These are phyloP conservation scores for Cryphonectria japonica DNA, from an alignment of 2,329 filamentous ascomycete genomes.

Conservation along the genomic window DNA sequence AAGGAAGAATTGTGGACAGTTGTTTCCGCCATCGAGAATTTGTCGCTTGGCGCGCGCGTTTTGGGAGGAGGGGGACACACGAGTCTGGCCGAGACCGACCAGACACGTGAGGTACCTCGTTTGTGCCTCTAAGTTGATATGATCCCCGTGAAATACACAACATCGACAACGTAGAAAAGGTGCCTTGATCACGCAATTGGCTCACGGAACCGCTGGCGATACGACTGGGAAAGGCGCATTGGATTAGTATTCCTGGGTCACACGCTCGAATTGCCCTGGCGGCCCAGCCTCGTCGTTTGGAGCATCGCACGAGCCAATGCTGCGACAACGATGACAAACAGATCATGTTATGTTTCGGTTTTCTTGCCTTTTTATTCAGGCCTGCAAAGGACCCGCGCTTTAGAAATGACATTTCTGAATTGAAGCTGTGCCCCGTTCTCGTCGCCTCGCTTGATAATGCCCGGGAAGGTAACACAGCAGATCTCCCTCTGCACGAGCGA, in stretches of 20 bases:
- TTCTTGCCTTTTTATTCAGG: constrained; percentile 44
- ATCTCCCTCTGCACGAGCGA: constrained; percentile 56
- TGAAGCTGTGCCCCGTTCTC: constrained; percentile 65
- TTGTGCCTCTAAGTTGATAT: not conserved
- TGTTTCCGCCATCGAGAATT: not conserved
- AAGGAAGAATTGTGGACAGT: not conserved
- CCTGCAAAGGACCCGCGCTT: constrained; percentile 66
- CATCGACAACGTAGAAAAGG: not conserved
- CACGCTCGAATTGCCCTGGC: not conserved
- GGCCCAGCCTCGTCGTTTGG: not conserved
- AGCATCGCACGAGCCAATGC: constrained; percentile 14
- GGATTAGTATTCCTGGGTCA: not conserved
- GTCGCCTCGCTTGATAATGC: constrained; percentile 66
- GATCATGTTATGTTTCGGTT: constrained; percentile 30
- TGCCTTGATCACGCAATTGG: not conserved
- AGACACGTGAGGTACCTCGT: not conserved
- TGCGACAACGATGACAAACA: constrained; percentile 8
- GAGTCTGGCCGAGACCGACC: not conserved
- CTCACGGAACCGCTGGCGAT: not conserved
- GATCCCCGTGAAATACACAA: not conserved
- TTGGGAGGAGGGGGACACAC: not conserved
- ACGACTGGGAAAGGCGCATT: not conserved
- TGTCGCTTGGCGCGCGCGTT: not conserved
- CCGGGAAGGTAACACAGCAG: constrained; percentile 66
- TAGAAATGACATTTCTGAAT: constrained; percentile 65